Evolutionary conservation across 768 basidiomycete species (phyloP), one percentile per base, ranked within the genome.

Genomic region (Phylloporus sp.): DNA sequence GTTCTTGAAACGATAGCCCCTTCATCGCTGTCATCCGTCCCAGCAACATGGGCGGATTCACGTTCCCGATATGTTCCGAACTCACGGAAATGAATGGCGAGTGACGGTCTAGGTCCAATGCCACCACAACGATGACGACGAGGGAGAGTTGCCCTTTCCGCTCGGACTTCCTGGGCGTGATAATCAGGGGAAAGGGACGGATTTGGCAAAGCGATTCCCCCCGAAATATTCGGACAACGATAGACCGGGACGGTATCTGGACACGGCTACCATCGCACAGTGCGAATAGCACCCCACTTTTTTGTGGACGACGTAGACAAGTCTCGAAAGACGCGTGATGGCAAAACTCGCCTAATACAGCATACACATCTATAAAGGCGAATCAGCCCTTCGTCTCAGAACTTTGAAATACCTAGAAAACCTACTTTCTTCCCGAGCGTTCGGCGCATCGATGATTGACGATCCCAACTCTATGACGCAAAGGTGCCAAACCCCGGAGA

Each of bases 51-150:
- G 38, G 4, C 41, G 41, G 23, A 10, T 1, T 36, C 21, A 28
- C 24, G 14, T 37, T 36, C 35, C n/a, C n/a, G 23, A 18, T 5
- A n/a, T 15, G 39, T 14, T 42, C 53, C 39, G 32, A 39, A 27
- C 29, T n/a, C 37, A 10, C 32, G 48, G 44, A 43, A 37, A 51
- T 56, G 48, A 51, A 42, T 6, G 22, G 3, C 13, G 20, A 20
- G 38, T 20, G 3, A 17, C 21, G 42, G 20, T 35, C 40, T 27
- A 44, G 28, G 43, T 52, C 26, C 31, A 21, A 34, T 2, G 20
- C 8, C 18, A 18, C 18, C 22, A 42, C 24, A 6, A 28, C 14
- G 27, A 37, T 20, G 41, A 31, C 8, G 5, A 34, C 21, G 21
- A n/a, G n/a, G 11, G 37, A 33, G 29, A 29, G 6, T 10, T 15